phyloP scores from a whole-genome alignment of 495 filamentous ascomycete genomes.

The Talaromyces ruber region DNA sequence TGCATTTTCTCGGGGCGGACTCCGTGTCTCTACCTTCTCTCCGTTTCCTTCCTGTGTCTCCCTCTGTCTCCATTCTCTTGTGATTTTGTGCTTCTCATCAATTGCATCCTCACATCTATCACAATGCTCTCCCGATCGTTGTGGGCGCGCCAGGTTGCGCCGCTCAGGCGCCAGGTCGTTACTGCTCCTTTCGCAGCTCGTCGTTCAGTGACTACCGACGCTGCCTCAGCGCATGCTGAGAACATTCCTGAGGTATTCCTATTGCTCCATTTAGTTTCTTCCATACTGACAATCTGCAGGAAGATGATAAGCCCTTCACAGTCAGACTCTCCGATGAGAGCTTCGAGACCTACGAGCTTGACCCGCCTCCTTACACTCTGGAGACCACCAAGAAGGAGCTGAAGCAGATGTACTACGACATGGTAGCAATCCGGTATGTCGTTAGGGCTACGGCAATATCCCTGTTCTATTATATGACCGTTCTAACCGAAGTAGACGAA shows the following conservation, averaged over 20 bases:
- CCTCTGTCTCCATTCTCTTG: background rate
- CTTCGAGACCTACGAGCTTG: slow-evolving; percentile 99
- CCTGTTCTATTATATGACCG: slow-evolving; percentile 12
- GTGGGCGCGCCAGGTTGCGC: slow-evolving; percentile 38
- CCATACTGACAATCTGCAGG: slow-evolving; percentile 44
- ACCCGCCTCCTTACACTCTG: slow-evolving; percentile 85
- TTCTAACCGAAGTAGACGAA: slow-evolving; percentile 53
- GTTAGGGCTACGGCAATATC: too few relatives aligned
- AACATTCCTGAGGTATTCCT: slow-evolving; percentile 52
- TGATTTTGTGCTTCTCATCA: background rate
- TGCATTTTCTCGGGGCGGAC: background rate
- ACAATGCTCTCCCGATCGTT: slow-evolving; percentile 37
- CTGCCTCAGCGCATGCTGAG: slow-evolving; percentile 82
- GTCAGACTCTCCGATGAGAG: slow-evolving; percentile 91
- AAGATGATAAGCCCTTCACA: slow-evolving; percentile 90
- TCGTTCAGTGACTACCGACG: slow-evolving; percentile 86
- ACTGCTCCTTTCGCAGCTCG: slow-evolving; percentile 41
- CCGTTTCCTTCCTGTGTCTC: background rate
- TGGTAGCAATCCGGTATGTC: slow-evolving; percentile 89
- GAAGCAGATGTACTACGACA: slow-evolving; percentile 97
- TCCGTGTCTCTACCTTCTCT: background rate
- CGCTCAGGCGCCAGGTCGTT: slow-evolving; percentile 45
- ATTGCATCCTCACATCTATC: background rate
- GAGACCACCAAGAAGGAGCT: slow-evolving; percentile 93
- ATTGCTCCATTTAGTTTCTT: background rate